Base-by-base conservation (phyloP, 2,329 filamentous ascomycete species). In the Phialophora macrospora region DNA sequence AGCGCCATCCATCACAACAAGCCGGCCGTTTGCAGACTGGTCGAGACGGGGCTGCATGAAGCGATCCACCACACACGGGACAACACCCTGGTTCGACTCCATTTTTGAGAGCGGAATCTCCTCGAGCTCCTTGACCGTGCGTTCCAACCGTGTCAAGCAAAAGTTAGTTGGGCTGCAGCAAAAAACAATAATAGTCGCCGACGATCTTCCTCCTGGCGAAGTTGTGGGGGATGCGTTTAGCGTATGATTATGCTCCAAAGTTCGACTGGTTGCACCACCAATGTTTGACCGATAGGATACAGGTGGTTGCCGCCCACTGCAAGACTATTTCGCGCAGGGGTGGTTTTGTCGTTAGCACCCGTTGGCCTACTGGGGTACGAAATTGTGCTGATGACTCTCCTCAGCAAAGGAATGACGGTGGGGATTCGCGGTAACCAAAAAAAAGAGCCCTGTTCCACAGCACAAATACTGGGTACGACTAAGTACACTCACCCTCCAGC, bases 61-160 rank as follows among this genome's bases (percentile, higher is more conserved):
- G 41, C 49, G 51, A 56, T 56, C 62, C 62, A 64, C 62, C 49
- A 12, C 41, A 60, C 56, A 52, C 62, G 62, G 56, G 48, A 60
- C 62, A 44, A 61, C 28, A 30, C 24, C 26, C 49, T 51, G 55
- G 49, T 38, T 38, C 48, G 48, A 26, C 48, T 52, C 48, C 48
- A 52, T 26, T 12, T 17, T 26, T 26, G 48, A 4, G 38, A 20
- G 38, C 14, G 38, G 38, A 17, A 17, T 17, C 12, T 28, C 30
- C 30, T 30, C 8, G 7, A 55, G 41, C 32, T 28, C 57, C 49
- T 48, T 60, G 62, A 60, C 62, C 62, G 62, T 64, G 58, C 32
- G 17, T 60, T 51, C 24, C 9, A 17, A 30, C 44, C 58, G 9
- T 38, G 44, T 34, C 20, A 9, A 22, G 48, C n/a, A 12, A 52